Evolutionary conservation across 148 eudicot genomes (phyloP), one percentile per base, ranked within the genome.

Genomic region (Rhododendron ferrugineum): DNA sequence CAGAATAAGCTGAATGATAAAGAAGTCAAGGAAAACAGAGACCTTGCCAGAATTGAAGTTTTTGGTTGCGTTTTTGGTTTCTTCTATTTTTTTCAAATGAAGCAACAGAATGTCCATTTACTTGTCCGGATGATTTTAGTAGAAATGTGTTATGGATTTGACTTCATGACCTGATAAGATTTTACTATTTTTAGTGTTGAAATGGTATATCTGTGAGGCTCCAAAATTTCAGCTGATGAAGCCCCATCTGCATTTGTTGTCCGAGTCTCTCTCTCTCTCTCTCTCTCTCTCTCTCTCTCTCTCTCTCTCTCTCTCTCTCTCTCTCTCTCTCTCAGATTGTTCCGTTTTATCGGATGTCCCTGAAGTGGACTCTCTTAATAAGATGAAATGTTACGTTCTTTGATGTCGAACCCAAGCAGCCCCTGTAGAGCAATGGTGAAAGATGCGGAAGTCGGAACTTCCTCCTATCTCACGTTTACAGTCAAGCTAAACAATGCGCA

Each of bases 1-100:
- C 20, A 23, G 49, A 50, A 58, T 37, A 82, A 68, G 82, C 15
- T 79, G 83, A 49, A 85, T 79, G 77, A 40, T 85, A 36, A 75
- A 73, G 44, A 72, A 37, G 18, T 81, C 46, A 40, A 28, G 81
- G 37, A 74, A 80, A 56, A 23, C 47, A 62, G 23, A 40, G 36
- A 68, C 42, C 60, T 80, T 77, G 74, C 15, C 64, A 23, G 37
- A 26, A 36, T 86, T 82, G 74, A 81, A 49, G 44, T 37, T 81
- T 81, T 81, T 47, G 42, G 50, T 49, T 49, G 16, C 26, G 8
- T 47, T 82, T 81, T 56, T 70, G 28, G 14, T 30, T 20, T 66
- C 4, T 66, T 62, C n/a, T 62, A 40, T 28, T 60, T 23, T 70
- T 22, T 49, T 46, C 32, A 79, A 78, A 23, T 79, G 40, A 79